Percentiles rank a stretch among this genome's conserved stretches.
phyloP scores from a whole-genome alignment of 2,329 filamentous ascomycete species.

The Grosmannia penicillata region DNA sequence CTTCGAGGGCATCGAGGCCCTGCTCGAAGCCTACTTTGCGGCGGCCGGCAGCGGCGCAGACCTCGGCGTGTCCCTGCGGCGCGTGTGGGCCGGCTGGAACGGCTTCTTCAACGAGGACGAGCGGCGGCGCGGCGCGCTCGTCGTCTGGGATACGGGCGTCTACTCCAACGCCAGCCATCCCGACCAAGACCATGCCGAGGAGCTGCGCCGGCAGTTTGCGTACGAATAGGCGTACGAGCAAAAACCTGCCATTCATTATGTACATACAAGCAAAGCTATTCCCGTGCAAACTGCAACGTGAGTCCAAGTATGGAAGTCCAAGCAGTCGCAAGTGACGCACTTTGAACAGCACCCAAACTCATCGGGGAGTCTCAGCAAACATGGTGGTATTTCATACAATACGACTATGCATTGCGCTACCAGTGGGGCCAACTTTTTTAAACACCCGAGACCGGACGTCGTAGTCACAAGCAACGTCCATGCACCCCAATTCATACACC shows the following conservation, averaged over 20 bases:
- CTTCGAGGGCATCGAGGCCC: constrained; percentile 40
- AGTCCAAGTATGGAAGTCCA: too few relatives aligned
- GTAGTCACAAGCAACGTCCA: not conserved
- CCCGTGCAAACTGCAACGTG: too few relatives aligned
- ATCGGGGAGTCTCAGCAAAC: too few relatives aligned
- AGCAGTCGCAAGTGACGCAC: too few relatives aligned
- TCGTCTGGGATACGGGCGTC: constrained; percentile 42
- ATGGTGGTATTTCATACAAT: too few relatives aligned
- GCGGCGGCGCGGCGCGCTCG: constrained; percentile 37
- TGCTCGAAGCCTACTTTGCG: constrained; percentile 29
- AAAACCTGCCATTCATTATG: too few relatives aligned
- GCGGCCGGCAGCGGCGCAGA: constrained; percentile 17
- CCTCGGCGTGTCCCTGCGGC: constrained; percentile 25
- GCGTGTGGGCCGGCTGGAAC: constrained; percentile 43
- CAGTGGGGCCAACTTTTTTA: too few relatives aligned
- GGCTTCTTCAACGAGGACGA: constrained; percentile 49
- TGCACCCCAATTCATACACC: not conserved
- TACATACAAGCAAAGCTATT: too few relatives aligned
- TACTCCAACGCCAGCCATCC: constrained; percentile 12
- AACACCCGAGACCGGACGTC: too few relatives aligned
- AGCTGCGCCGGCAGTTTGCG: not conserved
- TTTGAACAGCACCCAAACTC: too few relatives aligned
- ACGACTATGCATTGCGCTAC: too few relatives aligned
- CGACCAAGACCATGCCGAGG: constrained; percentile 1
- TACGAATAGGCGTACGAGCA: not conserved